phyloP scores from a whole-genome alignment of 805 yeast genomes.

The Candida rishiriensis region DNA sequence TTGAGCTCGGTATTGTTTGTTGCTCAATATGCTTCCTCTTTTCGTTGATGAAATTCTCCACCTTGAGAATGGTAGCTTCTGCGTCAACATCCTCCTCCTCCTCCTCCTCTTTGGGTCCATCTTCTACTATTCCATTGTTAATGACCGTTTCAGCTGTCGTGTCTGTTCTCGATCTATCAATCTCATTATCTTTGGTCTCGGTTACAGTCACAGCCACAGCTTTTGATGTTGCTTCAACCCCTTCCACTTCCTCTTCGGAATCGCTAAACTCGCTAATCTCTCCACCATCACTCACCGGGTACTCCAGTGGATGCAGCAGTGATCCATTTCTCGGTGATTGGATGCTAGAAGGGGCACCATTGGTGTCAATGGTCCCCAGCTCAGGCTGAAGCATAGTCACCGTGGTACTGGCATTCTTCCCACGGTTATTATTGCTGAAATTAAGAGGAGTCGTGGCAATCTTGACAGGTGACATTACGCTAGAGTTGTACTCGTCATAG shows the following conservation, averaged over 20 bases:
- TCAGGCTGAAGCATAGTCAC: neutral
- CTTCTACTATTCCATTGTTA: neutral
- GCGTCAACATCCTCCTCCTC: constrained; percentile 12
- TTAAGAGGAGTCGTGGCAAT: constrained; percentile 5
- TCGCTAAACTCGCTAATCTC: constrained; percentile 20
- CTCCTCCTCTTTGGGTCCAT: neutral
- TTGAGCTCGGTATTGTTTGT: no score
- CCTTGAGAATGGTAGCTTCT: constrained; percentile 23
- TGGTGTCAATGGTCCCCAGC: neutral
- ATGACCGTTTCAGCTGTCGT: neutral
- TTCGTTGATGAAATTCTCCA: constrained; percentile 19
- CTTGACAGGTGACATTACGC: constrained; percentile 17
- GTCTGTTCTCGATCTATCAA: neutral
- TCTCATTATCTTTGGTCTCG: no score
- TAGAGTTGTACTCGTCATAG: constrained; percentile 16
- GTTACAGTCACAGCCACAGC: no score
- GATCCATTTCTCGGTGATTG: no score
- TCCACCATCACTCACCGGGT: constrained; percentile 2
- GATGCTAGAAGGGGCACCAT: no score
- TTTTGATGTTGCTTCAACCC: no score
- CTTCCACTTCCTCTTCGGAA: constrained; percentile 12
- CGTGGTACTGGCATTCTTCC: no score
- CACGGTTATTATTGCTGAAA: neutral
- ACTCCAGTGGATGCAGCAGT: no score
- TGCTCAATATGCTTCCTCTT: constrained; percentile 5